Base-by-base conservation (phyloP, 148 eudicot genomes). In the Drosera capensis region DNA sequence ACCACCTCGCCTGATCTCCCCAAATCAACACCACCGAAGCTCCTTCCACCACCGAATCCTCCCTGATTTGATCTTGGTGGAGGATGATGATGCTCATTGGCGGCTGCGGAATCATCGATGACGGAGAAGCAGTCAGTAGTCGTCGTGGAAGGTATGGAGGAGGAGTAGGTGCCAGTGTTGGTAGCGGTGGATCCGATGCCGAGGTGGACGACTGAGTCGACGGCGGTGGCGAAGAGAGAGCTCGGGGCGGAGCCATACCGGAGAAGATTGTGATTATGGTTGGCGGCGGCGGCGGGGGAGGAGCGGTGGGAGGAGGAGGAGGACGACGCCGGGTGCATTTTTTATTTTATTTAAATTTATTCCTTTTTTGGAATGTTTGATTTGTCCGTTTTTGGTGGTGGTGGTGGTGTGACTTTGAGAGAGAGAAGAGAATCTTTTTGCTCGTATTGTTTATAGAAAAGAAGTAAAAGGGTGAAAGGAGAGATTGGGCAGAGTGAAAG, bases 161-260 rank as follows among this genome's bases (percentile, higher is more conserved):
- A n/a, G n/a, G n/a, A n/a, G n/a, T n/a, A n/a, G n/a, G n/a, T n/a
- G n/a, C n/a, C n/a, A n/a, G n/a, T n/a, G n/a, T n/a, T n/a, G n/a
- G n/a, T n/a, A n/a, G n/a, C n/a, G n/a, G n/a, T n/a, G n/a, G n/a
- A n/a, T 54, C 23, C 24, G 58, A 46, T 24, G 0, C 53, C 66
- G 25, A 65, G 11, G n/a, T n/a, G n/a, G n/a, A n/a, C n/a, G 47
- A 62, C 66, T 1, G 84, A 67, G 43, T 73, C 79, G 16, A 65
- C 73, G 24, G 70, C 68, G 41, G 46, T 30, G 19, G 65, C 17
- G 23, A 77, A 57, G 39, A 77, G 38, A 0, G 76, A 66, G 41
- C 73, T 54, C 5, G 84, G 84, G 13, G 84, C 84, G 0, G 84
- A 77, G 41, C 53, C 79, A 67, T 72, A 72, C 37, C 79, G 78